A percentile compares a stretch with the other conserved stretches of the same genome.
phyloP scores from a whole-genome alignment of 805 yeast genomes.

The Yamadazyma olivae region DNA sequence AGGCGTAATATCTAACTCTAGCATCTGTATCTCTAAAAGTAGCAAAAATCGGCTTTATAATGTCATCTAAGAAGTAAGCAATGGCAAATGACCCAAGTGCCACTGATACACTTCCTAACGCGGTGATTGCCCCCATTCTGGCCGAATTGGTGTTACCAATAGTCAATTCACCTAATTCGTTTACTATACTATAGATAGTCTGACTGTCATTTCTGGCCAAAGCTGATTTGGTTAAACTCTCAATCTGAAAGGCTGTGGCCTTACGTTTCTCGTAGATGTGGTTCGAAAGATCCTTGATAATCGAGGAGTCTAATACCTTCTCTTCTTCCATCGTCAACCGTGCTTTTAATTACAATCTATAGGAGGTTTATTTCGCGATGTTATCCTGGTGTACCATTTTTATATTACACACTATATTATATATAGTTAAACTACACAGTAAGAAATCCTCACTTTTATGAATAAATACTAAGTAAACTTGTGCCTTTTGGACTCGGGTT shows the following conservation, averaged over 20 bases:
- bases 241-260: conserved; percentile 60
- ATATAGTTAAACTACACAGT: too few relatives aligned
- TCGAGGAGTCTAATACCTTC: conserved; percentile 26
- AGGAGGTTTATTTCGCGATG: too few relatives aligned
- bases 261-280: conserved; percentile 45
- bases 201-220: conserved; percentile 58
- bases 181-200: conserved; percentile 60
- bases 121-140: conserved; percentile 93
- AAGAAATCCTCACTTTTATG: too few relatives aligned
- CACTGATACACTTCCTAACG: conserved; percentile 92
- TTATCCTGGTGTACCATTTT: too few relatives aligned
- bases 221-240: conserved; percentile 70
- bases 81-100: conserved; percentile 86
- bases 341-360: too few relatives aligned
- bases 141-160: conserved; percentile 64
- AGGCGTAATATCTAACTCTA: conserved; percentile 94
- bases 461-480: background rate
- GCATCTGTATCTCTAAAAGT: conserved; percentile 97
- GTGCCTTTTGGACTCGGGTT: conserved; percentile 1
- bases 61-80: conserved; percentile 76
- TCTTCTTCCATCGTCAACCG: conserved; percentile 11
- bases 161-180: conserved; percentile 78
- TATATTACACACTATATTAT: too few relatives aligned
- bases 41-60: conserved; percentile 89
- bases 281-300: conserved; percentile 42